Conservation (phyloP, 164 flowering plant genomes). For the Umbellularia californica region DNA sequence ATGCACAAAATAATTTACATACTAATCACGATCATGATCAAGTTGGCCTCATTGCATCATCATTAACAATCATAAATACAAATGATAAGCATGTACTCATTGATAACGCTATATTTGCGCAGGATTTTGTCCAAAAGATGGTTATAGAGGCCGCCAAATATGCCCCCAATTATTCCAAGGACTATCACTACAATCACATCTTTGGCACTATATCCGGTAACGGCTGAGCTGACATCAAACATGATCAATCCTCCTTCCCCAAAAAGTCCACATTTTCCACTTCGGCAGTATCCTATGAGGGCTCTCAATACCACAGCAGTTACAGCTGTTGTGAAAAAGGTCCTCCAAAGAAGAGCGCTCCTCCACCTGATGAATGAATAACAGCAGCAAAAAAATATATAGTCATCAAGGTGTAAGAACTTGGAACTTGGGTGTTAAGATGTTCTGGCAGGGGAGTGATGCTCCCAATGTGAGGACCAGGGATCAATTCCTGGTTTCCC, state of each 20-base stretch:
- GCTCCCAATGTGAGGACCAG: too few relatives aligned
- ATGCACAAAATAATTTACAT: too few relatives aligned
- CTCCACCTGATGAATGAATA: conserved; percentile 67
- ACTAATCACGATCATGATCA: not conserved
- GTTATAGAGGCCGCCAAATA: conserved; percentile 85
- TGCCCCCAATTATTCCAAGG: conserved; percentile 78
- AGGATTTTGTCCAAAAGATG: conserved; percentile 76
- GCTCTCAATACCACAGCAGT: conserved; percentile 74
- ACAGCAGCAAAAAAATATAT: not conserved
- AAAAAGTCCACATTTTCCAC: conserved; percentile 80
- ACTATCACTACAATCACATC: conserved; percentile 66
- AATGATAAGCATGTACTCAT: conserved; percentile 48
- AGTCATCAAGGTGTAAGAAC: not conserved
- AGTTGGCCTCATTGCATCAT: not conserved
- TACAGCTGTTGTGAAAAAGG: conserved; percentile 90
- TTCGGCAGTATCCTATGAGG: conserved; percentile 59
- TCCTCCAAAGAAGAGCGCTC: conserved; percentile 96
- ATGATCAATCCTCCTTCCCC: conserved; percentile 92
- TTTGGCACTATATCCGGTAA: conserved; percentile 31
- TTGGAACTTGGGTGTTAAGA: not conserved
- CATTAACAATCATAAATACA: not conserved
- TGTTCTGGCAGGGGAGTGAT: too few relatives aligned
- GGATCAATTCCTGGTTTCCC: too few relatives aligned
- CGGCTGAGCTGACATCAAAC: conserved; percentile 69
- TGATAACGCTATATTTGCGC: conserved; percentile 69